phyloP scores from a whole-genome alignment of 1,284 basidiomycete species.

The Rhodotorula mucilaginosa region DNA sequence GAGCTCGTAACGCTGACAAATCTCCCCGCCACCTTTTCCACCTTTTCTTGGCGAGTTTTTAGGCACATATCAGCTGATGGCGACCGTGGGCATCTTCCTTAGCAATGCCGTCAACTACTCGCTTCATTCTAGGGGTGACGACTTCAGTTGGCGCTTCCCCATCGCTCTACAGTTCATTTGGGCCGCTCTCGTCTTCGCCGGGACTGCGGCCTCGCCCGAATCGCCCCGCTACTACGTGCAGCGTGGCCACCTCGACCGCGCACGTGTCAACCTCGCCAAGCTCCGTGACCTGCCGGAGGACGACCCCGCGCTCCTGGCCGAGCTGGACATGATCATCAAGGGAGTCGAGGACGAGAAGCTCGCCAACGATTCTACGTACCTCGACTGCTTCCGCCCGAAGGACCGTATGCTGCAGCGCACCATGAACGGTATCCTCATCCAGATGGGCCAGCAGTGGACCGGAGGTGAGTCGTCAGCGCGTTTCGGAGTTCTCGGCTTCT shows the following conservation, averaged over 20 bases:
- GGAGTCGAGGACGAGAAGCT: slow-evolving; percentile 48
- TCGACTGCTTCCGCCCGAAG: slow-evolving; percentile 51
- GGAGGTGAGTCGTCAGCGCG: slow-evolving; percentile 47
- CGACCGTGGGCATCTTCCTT: slow-evolving; percentile 48
- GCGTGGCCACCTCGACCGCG: slow-evolving; percentile 49
- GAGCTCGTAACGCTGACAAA: not conserved
- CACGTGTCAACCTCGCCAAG: slow-evolving; percentile 49
- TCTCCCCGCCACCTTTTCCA: too few relatives aligned
- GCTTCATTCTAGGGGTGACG: slow-evolving; percentile 47
- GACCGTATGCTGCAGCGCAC: slow-evolving; percentile 52
- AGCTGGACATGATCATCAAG: slow-evolving; percentile 49
- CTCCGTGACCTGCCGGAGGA: slow-evolving; percentile 50
- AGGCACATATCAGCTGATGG: slow-evolving; percentile 52
- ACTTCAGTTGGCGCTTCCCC: slow-evolving; percentile 47
- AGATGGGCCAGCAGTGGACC: slow-evolving; percentile 51
- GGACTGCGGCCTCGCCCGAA: slow-evolving; percentile 52
- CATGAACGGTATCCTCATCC: slow-evolving; percentile 45
- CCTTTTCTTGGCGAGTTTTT: too few relatives aligned
- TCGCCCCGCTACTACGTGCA: slow-evolving; percentile 52
- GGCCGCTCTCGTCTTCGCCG: slow-evolving; percentile 47
- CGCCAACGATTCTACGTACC: slow-evolving; percentile 47
- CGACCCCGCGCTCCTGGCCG: slow-evolving; percentile 46
- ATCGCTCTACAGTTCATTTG: slow-evolving; percentile 48
- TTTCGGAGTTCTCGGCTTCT: too few relatives aligned
- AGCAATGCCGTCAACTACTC: slow-evolving; percentile 50